Percentiles rank a stretch among this genome's conserved stretches.
These are phyloP conservation scores for Ophryocystis elektroscirrha DNA, from an alignment of 169 alveolate genomes.

Conservation along the genomic window DNA sequence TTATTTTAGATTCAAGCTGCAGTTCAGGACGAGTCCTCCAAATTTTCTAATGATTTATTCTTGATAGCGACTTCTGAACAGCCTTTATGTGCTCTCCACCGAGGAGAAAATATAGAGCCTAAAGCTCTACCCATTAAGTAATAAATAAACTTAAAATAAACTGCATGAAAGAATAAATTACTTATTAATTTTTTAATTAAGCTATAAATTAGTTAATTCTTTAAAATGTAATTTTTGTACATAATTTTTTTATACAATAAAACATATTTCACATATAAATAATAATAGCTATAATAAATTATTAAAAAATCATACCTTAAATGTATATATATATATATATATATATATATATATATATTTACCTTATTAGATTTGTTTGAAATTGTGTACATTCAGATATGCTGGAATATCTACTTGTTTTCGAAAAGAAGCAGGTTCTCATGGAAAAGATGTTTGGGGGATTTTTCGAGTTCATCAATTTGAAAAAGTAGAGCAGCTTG, in stretches of 20 bases:
- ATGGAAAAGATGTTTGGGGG: conserved; percentile 96
- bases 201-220: too few species aligned
- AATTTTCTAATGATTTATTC: conserved; percentile 41
- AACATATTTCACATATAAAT: too few species aligned
- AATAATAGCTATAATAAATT: too few species aligned
- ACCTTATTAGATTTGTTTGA: neutral
- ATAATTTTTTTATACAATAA: too few species aligned
- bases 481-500: conserved; percentile 93
- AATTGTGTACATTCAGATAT: conserved; percentile 26
- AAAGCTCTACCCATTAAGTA: conserved; percentile 24
- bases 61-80: conserved; percentile 98
- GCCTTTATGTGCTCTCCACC: conserved; percentile 86
- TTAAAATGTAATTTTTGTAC: too few species aligned
- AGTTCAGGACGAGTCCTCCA: neutral
- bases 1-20: neutral
- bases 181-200: conserved; percentile 1
- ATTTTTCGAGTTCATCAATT: conserved; percentile 93
- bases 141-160: neutral
- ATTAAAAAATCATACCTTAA: too few species aligned
- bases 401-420: conserved; percentile 91
- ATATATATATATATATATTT: too few species aligned
- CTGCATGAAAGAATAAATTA: neutral
- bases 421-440: conserved; percentile 99
- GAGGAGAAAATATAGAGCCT: conserved; percentile 45
- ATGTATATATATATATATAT: too few species aligned